phyloP scores from a whole-genome alignment of 2,329 filamentous ascomycete species.

The Penicillium sp. region DNA sequence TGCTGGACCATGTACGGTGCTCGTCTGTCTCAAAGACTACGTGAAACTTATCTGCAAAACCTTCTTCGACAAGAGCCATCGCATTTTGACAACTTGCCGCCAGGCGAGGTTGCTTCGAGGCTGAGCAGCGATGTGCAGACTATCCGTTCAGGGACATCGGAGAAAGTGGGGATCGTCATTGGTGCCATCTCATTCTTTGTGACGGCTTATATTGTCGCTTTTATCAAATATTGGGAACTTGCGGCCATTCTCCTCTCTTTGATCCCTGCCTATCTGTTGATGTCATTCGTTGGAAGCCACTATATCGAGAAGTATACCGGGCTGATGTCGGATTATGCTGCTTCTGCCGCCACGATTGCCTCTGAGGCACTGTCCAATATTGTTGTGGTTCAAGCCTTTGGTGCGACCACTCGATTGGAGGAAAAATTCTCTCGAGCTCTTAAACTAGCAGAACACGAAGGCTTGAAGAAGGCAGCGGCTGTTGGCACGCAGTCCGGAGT shows the following conservation, averaged over 20 bases:
- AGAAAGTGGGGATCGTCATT: slow-evolving; percentile 69
- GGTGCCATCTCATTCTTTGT: slow-evolving; percentile 66
- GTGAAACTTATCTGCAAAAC: slow-evolving; percentile 61
- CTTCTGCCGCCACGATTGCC: slow-evolving; percentile 63
- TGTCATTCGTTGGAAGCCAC: slow-evolving; percentile 58
- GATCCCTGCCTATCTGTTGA: slow-evolving; percentile 63
- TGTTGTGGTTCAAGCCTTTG: slow-evolving; percentile 64
- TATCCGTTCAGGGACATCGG: slow-evolving; percentile 68
- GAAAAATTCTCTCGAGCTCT: slow-evolving; percentile 60
- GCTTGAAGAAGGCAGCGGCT: slow-evolving; percentile 60
- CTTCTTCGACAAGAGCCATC: slow-evolving; percentile 63
- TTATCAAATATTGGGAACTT: slow-evolving; percentile 63
- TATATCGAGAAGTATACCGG: slow-evolving; percentile 56
- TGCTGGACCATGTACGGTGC: slow-evolving; percentile 68
- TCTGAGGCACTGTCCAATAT: slow-evolving; percentile 64
- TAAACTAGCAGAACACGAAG: slow-evolving; percentile 53
- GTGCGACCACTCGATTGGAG: slow-evolving; percentile 61
- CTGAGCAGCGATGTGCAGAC: slow-evolving; percentile 67
- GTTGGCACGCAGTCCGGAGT: slow-evolving; percentile 62
- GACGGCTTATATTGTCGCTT: slow-evolving; percentile 67
- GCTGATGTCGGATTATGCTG: slow-evolving; percentile 56
- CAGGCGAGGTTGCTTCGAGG: slow-evolving; percentile 64
- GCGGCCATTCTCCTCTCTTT: slow-evolving; percentile 66
- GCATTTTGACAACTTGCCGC: slow-evolving; percentile 64
- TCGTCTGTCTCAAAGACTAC: slow-evolving; percentile 63